Evolutionary conservation across 768 basidiomycete genomes (phyloP).

Genomic region (Royoungia palumana): DNA sequence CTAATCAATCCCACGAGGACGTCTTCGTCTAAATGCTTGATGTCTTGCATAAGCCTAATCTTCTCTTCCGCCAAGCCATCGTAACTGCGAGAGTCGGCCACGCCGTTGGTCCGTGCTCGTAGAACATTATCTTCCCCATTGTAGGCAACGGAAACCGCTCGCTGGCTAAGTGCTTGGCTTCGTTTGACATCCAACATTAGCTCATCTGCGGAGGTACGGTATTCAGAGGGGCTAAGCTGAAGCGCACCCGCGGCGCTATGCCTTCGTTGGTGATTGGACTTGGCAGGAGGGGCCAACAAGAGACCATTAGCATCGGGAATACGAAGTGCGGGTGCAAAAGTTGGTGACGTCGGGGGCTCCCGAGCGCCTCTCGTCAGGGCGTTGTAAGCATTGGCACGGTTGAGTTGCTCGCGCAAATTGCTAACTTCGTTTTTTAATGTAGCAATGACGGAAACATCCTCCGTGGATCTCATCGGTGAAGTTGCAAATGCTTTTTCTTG

Average conservation of each 20-base stretch:
- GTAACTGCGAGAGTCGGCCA: conserved; percentile 68
- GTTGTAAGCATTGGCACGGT: conserved; percentile 91
- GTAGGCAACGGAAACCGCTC: conserved; percentile 87
- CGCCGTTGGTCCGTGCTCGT: conserved; percentile 60
- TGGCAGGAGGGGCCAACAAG: conserved; percentile 34
- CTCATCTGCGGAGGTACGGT: conserved; percentile 75
- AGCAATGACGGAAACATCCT: conserved; percentile 83
- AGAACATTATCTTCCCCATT: conserved; percentile 75
- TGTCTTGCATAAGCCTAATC: conserved; percentile 88
- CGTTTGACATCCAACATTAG: conserved; percentile 71
- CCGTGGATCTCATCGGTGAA: conserved; percentile 63
- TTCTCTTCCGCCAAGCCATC: conserved; percentile 96
- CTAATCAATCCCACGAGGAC: conserved; percentile 87
- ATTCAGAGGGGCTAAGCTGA: conserved; percentile 53
- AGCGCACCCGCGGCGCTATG: conserved; percentile 86
- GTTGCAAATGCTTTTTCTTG: conserved; percentile 69
- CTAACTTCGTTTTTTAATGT: conserved; percentile 92
- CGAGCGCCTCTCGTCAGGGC: conserved; percentile 73
- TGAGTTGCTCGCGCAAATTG: conserved; percentile 90
- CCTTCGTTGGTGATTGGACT: conserved; percentile 63
- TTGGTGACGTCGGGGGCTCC: conserved; percentile 78
- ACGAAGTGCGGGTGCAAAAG: conserved; percentile 79
- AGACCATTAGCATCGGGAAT: conserved; percentile 48
- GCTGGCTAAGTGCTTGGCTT: conserved; percentile 66
- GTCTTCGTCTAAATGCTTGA: conserved; percentile 88